Evolutionary conservation across 108 stramenopile genomes (phyloP).

Genomic region (Ochromonas danica): DNA sequence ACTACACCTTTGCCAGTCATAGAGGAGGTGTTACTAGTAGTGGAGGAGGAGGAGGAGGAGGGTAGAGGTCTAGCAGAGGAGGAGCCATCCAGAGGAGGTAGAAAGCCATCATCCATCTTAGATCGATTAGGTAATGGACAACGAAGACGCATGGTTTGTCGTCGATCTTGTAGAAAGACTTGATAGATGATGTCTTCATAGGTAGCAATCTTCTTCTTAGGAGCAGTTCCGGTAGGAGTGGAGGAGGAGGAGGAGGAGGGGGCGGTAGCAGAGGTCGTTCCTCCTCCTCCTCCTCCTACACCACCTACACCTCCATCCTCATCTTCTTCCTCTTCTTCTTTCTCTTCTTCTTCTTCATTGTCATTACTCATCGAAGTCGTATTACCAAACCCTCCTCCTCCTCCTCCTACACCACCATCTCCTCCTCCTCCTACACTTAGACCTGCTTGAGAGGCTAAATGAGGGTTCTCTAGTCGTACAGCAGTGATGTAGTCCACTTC

Average conservation of each 20-base stretch:
- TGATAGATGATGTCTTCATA: slow-evolving; percentile 25
- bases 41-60: background rate
- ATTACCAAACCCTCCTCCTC: too few relatives aligned
- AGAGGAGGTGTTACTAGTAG: too few relatives aligned
- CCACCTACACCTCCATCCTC: background rate
- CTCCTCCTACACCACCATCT: too few relatives aligned
- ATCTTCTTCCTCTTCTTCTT: slow-evolving; percentile 31
- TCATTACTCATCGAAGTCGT: too few relatives aligned
- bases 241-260: background rate
- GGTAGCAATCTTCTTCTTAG: background rate
- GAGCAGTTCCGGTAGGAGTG: background rate
- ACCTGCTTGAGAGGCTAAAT: too few relatives aligned
- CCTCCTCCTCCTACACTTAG: too few relatives aligned
- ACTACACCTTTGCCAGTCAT: background rate
- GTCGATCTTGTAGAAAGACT: slow-evolving; percentile 30
- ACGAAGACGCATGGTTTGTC: slow-evolving; percentile 22
- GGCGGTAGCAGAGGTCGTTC: background rate
- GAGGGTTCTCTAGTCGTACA: too few relatives aligned
- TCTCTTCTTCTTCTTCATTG: background rate
- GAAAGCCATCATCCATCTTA: background rate
- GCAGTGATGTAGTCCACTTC: too few relatives aligned
- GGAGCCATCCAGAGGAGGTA: slow-evolving; percentile 13
- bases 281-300: background rate
- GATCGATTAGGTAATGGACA: slow-evolving; percentile 31
- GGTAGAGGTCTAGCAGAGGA: background rate